phyloP scores from a whole-genome alignment of 2,329 filamentous ascomycete genomes.

The Neocucurbitaria cava region DNA sequence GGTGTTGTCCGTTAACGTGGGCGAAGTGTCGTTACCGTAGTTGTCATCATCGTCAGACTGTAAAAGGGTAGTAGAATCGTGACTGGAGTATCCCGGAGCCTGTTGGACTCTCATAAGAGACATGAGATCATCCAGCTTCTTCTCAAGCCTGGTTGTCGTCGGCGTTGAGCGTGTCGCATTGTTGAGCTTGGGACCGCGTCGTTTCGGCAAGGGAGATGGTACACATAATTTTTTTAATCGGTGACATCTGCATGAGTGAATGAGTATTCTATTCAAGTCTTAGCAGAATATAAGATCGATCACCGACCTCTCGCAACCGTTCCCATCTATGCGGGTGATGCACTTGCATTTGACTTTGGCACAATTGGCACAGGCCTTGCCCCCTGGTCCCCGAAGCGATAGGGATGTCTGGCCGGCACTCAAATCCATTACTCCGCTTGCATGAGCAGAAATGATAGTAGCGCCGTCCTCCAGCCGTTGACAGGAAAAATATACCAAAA shows the following conservation, averaged over 20 bases:
- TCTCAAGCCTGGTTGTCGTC: not conserved
- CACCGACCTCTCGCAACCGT: not conserved
- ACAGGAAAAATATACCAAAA: not conserved
- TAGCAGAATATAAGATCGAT: not conserved
- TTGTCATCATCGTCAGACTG: not conserved
- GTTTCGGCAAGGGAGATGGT: not conserved
- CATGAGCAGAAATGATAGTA: not conserved
- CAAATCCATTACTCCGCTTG: not conserved
- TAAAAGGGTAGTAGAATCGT: not conserved
- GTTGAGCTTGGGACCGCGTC: not conserved
- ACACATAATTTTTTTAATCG: not conserved
- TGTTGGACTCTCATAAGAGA: not conserved
- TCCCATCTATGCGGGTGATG: not conserved
- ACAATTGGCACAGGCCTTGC: not conserved
- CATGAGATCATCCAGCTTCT: not conserved
- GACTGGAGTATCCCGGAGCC: not conserved
- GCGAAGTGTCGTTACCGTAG: not conserved
- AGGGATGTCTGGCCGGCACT: not conserved
- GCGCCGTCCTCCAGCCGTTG: not conserved
- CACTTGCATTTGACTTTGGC: not conserved
- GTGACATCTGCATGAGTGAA: not conserved
- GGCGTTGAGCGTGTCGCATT: not conserved
- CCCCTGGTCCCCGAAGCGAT: not conserved
- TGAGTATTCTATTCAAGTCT: not conserved
- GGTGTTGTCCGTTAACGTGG: not conserved